Percentiles rank a stretch among this genome's conserved stretches.
Conservation (phyloP, 352 stramenopile genomes). For the Phytophthora quininea region DNA sequence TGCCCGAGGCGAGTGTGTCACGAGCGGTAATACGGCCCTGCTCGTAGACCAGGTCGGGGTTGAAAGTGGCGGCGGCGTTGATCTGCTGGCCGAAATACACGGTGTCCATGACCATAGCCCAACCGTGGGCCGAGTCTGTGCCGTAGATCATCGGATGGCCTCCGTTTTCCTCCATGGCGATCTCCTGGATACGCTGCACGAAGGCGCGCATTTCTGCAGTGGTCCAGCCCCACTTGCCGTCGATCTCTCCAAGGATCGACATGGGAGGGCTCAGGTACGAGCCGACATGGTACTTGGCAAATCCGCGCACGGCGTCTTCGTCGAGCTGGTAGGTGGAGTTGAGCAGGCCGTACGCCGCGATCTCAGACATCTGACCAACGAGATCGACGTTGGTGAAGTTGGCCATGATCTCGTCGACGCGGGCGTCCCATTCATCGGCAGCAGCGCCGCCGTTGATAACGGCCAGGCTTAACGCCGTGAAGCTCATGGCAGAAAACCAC, state of each 20-base stretch:
- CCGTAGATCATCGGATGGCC: slow-evolving; percentile 80
- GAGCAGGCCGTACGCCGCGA: slow-evolving; percentile 78
- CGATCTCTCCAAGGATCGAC: slow-evolving; percentile 11
- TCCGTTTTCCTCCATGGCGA: slow-evolving; percentile 63
- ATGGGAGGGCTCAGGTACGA: slow-evolving; percentile 80
- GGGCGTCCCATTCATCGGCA: slow-evolving; percentile 27
- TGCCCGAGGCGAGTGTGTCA: slow-evolving; percentile 81
- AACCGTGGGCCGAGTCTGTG: slow-evolving; percentile 87
- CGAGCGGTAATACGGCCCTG: slow-evolving; percentile 30
- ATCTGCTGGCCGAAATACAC: slow-evolving; percentile 88
- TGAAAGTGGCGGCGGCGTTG: slow-evolving; percentile 86
- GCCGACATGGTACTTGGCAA: slow-evolving; percentile 76
- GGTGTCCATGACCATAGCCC: slow-evolving; percentile 76
- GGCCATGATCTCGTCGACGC: slow-evolving; percentile 32
- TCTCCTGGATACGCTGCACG: slow-evolving; percentile 78
- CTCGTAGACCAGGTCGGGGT: slow-evolving; percentile 67
- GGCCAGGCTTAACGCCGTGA: slow-evolving; percentile 16
- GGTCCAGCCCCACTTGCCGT: slow-evolving; percentile 41
- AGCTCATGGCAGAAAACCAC: slow-evolving; percentile 23
- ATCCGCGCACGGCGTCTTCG: slow-evolving; percentile 51
- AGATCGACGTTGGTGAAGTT: slow-evolving; percentile 37
- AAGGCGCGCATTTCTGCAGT: slow-evolving; percentile 64
- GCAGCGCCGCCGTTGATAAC: slow-evolving; percentile 15
- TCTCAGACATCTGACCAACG: slow-evolving; percentile 89
- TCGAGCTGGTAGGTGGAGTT: slow-evolving; percentile 62